Percentiles rank a stretch among this genome's conserved stretches.
phyloP scores from a whole-genome alignment of 768 basidiomycete genomes.

The Bullera alba region DNA sequence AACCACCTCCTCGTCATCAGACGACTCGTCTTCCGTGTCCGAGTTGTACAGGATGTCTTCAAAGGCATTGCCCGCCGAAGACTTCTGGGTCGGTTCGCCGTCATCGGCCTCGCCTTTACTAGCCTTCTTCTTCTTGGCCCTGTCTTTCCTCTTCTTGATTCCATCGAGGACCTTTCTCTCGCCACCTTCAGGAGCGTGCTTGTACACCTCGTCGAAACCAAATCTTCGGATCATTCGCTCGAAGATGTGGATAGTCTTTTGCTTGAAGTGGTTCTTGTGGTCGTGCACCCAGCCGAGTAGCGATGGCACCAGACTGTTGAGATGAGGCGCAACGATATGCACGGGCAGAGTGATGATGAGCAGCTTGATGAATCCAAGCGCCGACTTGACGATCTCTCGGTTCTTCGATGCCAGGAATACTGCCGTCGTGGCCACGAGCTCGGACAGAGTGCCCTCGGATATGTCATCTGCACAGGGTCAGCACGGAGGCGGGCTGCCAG shows the following conservation, averaged over 20 bases:
- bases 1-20: conserved; percentile 38
- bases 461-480: conserved; percentile 55
- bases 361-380: conserved; percentile 90
- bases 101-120: conserved; percentile 53
- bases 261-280: conserved; percentile 98
- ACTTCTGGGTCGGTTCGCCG: conserved; percentile 51
- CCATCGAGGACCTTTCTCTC: conserved; percentile 82
- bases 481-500: background rate
- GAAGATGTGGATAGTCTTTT: conserved; percentile 92
- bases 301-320: conserved; percentile 70
- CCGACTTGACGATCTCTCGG: conserved; percentile 95
- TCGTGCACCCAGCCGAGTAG: conserved; percentile 90
- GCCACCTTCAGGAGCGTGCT: conserved; percentile 66
- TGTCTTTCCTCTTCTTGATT: conserved; percentile 90
- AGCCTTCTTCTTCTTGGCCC: conserved; percentile 79
- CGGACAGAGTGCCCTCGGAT: conserved; percentile 64
- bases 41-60: conserved; percentile 96
- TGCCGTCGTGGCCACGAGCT: conserved; percentile 75
- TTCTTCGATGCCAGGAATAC: conserved; percentile 84
- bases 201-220: conserved; percentile 68
- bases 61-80: conserved; percentile 74
- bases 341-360: conserved; percentile 74
- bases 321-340: conserved; percentile 66
- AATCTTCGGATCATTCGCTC: conserved; percentile 90
- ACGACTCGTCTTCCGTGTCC: conserved; percentile 76